These are phyloP conservation scores for Geotrichum carabidarum DNA, from an alignment of 1,139 yeast genomes.

Conservation along the genomic window DNA sequence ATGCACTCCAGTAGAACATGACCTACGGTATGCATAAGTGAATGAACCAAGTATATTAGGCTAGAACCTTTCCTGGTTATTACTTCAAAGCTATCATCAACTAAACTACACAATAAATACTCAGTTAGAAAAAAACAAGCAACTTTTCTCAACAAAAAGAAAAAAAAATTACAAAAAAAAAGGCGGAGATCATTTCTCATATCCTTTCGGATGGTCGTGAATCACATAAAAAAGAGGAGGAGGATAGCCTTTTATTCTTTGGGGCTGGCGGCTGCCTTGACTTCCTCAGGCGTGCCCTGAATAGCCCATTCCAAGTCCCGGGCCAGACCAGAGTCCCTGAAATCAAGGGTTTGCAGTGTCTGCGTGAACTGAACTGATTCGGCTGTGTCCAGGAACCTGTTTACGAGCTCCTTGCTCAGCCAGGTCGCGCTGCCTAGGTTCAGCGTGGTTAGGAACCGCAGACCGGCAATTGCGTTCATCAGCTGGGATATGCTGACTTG, in stretches of 20 bases:
- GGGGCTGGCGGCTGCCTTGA: background rate
- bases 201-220: background rate
- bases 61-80: too few relatives aligned
- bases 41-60: too few relatives aligned
- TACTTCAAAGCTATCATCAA: background rate
- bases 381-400: conserved; percentile 14
- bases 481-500: conserved; percentile 24
- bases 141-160: background rate
- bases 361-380: conserved; percentile 6
- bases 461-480: conserved; percentile 22
- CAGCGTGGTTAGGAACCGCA: conserved; percentile 23
- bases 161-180: background rate
- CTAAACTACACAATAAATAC: background rate
- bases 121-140: background rate
- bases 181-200: background rate
- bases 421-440: conserved; percentile 28
- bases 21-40: too few relatives aligned
- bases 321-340: conserved; percentile 25
- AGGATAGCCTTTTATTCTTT: background rate
- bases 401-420: conserved; percentile 24
- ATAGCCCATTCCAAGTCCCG: conserved; percentile 25
- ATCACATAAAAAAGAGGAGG: background rate
- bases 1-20: too few relatives aligned
- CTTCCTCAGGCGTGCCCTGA: conserved; percentile 13
- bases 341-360: conserved; percentile 20